Percentiles rank a stretch among this genome's conserved stretches.
phyloP scores from a whole-genome alignment of 139 green algal genomes.

The Chlorella sp. region DNA sequence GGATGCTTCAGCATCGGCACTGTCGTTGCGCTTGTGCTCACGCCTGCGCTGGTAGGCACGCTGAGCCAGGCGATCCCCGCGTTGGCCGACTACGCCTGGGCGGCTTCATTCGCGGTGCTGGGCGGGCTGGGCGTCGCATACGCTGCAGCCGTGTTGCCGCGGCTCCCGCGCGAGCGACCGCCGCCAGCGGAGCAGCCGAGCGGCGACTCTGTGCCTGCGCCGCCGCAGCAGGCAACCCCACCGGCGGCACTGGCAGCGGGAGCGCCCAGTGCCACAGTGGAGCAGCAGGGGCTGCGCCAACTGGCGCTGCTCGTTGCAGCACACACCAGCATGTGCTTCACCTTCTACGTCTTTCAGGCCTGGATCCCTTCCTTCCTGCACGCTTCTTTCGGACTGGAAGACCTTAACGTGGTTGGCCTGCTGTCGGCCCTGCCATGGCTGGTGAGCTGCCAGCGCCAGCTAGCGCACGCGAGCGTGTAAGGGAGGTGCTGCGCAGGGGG shows the following conservation, averaged over 20 bases:
- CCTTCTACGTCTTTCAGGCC: slow-evolving; percentile 56
- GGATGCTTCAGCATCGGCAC: slow-evolving; percentile 63
- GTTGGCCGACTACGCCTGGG: slow-evolving; percentile 21
- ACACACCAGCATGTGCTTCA: slow-evolving; percentile 62
- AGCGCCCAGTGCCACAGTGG: neutral
- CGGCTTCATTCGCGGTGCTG: slow-evolving; percentile 41
- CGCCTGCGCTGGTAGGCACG: slow-evolving; percentile 40
- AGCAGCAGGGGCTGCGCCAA: neutral
- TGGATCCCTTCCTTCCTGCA: slow-evolving; percentile 66
- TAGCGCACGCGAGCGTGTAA: no score
- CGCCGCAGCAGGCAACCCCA: slow-evolving; percentile 8
- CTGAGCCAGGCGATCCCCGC: neutral
- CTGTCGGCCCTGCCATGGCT: slow-evolving; percentile 67
- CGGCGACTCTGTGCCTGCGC: neutral
- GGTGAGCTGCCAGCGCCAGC: slow-evolving; percentile 21
- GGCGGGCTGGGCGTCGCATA: slow-evolving; percentile 40
- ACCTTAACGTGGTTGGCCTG: slow-evolving; percentile 41
- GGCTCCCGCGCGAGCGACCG: neutral
- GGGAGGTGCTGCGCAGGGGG: no score
- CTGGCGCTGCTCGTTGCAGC: slow-evolving; percentile 54
- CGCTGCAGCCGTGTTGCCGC: slow-evolving; percentile 16
- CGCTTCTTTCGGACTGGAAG: slow-evolving; percentile 38
- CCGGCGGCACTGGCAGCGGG: neutral
- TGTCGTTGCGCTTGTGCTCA: slow-evolving; percentile 52
- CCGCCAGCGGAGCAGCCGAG: neutral